phyloP scores from a whole-genome alignment of 2,329 filamentous ascomycete genomes.

The Zalaria sp. region DNA sequence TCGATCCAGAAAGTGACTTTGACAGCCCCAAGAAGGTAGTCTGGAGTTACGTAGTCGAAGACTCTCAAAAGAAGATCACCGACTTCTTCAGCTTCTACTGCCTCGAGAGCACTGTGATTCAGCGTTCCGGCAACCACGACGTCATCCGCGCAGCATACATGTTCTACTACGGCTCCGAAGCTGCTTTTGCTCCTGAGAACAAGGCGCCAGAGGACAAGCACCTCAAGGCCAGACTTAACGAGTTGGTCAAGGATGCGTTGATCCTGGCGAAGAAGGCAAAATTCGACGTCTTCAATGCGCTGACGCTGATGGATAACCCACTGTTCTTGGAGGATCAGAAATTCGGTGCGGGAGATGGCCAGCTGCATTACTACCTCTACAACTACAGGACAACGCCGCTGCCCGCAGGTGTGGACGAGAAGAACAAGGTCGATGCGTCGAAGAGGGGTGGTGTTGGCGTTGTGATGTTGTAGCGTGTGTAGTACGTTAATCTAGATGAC shows the following conservation, averaged over 20 bases:
- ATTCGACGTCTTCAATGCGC: slow-evolving; percentile 94
- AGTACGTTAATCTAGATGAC: slow-evolving; percentile 38
- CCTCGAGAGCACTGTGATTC: slow-evolving; percentile 78
- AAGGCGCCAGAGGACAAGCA: slow-evolving; percentile 31
- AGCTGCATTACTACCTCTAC: slow-evolving; percentile 93
- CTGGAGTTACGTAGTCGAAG: slow-evolving; percentile 82
- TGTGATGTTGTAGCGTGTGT: slow-evolving; percentile 55
- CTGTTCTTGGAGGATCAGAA: slow-evolving; percentile 89
- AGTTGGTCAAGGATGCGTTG: slow-evolving; percentile 69
- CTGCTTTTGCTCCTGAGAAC: slow-evolving; percentile 40
- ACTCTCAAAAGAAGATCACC: slow-evolving; percentile 61
- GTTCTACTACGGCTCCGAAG: slow-evolving; percentile 89
- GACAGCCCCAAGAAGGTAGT: slow-evolving; percentile 63
- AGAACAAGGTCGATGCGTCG: slow-evolving; percentile 63
- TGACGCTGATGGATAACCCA: slow-evolving; percentile 86
- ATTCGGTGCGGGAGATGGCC: slow-evolving; percentile 87
- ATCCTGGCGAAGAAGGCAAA: slow-evolving; percentile 72
- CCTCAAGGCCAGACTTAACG: slow-evolving; percentile 55
- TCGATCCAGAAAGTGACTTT: slow-evolving; percentile 46
- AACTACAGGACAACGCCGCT: slow-evolving; percentile 89
- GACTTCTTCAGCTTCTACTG: slow-evolving; percentile 97
- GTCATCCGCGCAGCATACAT: slow-evolving; percentile 83
- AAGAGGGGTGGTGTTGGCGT: slow-evolving; percentile 77
- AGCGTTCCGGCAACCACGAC: slow-evolving; percentile 63
- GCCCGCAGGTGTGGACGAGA: slow-evolving; percentile 66